These are phyloP conservation scores for Purshia tridentata DNA, from an alignment of 306 rosid genomes.

Conservation along the genomic window DNA sequence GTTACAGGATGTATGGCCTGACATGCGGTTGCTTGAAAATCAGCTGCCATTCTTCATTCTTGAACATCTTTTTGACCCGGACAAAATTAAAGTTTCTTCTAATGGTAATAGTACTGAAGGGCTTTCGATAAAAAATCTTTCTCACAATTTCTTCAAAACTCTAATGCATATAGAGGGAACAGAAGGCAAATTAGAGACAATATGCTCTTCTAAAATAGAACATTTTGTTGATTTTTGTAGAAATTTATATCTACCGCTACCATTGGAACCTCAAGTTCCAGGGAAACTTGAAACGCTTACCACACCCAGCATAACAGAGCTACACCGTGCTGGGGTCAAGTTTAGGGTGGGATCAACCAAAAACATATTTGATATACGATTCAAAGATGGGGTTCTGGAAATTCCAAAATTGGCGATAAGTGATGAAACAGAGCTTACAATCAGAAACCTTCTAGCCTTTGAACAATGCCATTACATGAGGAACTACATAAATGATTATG, in stretches of 20 bases:
- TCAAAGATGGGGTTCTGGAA: constrained; percentile 16
- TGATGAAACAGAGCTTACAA: background rate
- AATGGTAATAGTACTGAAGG: background rate
- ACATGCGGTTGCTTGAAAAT: constrained; percentile 36
- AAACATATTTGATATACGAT: constrained; percentile 33
- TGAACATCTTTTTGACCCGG: constrained; percentile 6
- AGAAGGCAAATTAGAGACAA: background rate
- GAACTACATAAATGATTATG: constrained; percentile 18
- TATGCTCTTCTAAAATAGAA: background rate
- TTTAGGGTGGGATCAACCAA: constrained; percentile 18
- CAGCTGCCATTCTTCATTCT: constrained; percentile 43
- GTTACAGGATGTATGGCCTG: constrained; percentile 23
- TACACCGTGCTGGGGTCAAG: constrained; percentile 34
- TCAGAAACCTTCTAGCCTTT: constrained; percentile 34
- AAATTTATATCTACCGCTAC: constrained; percentile 26
- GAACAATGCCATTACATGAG: constrained; percentile 30
- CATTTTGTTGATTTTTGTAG: constrained; percentile 47
- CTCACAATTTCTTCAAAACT: constrained; percentile 20
- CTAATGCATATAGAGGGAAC: background rate
- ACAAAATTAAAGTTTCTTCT: background rate
- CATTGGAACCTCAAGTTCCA: background rate
- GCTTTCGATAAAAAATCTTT: constrained; percentile 19
- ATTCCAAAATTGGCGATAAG: constrained; percentile 30
- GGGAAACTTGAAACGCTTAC: background rate
- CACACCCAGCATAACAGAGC: constrained; percentile 25